phyloP scores from a whole-genome alignment of 306 rosid genomes.

The Myrica gale region DNA sequence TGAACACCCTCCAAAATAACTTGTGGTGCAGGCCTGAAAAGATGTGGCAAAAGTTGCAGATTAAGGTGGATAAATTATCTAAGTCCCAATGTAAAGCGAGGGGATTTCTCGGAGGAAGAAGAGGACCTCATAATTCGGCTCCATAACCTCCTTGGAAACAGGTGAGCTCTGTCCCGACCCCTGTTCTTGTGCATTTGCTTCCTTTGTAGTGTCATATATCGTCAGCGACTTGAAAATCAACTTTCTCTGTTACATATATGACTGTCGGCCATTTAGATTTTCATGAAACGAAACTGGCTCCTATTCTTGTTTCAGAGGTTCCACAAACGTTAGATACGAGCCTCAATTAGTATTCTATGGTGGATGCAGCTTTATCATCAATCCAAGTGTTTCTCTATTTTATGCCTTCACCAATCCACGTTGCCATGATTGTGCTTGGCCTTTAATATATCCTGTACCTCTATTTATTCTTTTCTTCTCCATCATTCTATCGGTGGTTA shows the following conservation, averaged over 20 bases:
- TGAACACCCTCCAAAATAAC: background rate
- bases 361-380: background rate
- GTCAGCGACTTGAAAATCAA: background rate
- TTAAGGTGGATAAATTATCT: conserved; percentile 64
- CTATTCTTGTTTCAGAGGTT: background rate
- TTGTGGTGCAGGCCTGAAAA: conserved; percentile 46
- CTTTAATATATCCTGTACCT: background rate
- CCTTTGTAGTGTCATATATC: no score
- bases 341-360: background rate
- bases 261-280: background rate
- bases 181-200: no score
- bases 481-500: background rate
- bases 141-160: conserved; percentile 61
- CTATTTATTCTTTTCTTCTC: background rate
- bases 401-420: background rate
- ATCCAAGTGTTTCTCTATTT: no score
- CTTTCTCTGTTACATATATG: background rate
- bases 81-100: conserved; percentile 53
- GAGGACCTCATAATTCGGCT: conserved; percentile 62
- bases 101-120: conserved; percentile 57
- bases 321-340: background rate
- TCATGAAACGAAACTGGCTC: background rate
- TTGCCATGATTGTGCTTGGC: background rate
- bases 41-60: conserved; percentile 65
- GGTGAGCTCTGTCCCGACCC: conserved; percentile 34